These are phyloP conservation scores for Suillus bovinus DNA, from an alignment of 768 basidiomycete species.

Conservation along the genomic window DNA sequence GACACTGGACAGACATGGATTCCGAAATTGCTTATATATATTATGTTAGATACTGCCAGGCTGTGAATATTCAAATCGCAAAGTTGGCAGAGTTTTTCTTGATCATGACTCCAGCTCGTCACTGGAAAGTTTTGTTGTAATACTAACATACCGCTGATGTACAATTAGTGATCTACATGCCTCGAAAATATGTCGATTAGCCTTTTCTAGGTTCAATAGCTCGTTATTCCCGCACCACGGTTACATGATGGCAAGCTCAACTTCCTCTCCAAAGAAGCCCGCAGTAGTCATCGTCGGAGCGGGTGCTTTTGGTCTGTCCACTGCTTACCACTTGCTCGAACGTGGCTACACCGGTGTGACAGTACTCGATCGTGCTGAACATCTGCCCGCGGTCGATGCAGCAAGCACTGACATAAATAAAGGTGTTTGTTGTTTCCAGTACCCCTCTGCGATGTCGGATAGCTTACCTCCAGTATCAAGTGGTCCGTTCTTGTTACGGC, in stretches of 20 bases:
- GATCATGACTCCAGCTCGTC: no score
- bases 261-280: slow-evolving; percentile 23
- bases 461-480: slow-evolving; percentile 34
- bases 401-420: slow-evolving; percentile 61
- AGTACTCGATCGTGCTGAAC: slow-evolving; percentile 68
- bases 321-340: slow-evolving; percentile 75
- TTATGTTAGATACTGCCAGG: no score
- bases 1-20: no score
- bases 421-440: slow-evolving; percentile 14
- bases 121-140: no score
- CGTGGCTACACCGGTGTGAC: slow-evolving; percentile 71
- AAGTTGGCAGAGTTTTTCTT: no score
- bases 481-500: slow-evolving; percentile 73
- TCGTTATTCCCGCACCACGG: background rate
- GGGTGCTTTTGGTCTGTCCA: slow-evolving; percentile 86
- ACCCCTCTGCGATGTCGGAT: background rate
- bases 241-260: background rate
- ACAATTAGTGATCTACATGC: no score
- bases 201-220: background rate
- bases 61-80: no score
- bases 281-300: slow-evolving; percentile 73
- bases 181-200: no score
- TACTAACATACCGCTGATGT: no score
- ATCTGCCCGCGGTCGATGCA: slow-evolving; percentile 80
- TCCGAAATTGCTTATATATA: no score